Evolutionary conservation across 768 basidiomycete genomes (phyloP).

Genomic region (Omphalotus guepiniiformis): DNA sequence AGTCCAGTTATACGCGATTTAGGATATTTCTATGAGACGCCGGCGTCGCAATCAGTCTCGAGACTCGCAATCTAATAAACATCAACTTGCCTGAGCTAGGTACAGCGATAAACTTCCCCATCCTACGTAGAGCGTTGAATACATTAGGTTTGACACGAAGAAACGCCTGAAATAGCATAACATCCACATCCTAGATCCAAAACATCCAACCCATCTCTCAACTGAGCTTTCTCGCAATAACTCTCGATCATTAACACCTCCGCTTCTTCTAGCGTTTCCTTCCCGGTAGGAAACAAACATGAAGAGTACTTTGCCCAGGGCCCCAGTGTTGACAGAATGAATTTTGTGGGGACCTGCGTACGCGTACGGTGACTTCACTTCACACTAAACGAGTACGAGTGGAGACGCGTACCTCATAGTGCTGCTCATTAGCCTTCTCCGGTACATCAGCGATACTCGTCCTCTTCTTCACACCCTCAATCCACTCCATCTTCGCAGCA

Average conservation of each 20-base stretch:
- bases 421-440: conserved; percentile 70
- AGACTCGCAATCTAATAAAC: too few species aligned
- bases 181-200: conserved; percentile 66
- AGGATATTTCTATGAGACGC: conserved; percentile 66
- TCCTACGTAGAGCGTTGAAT: conserved; percentile 29
- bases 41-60: too few species aligned
- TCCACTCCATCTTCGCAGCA: conserved; percentile 64
- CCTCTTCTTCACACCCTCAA: conserved; percentile 48
- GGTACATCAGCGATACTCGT: conserved; percentile 56
- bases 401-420: conserved; percentile 54
- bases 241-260: conserved; percentile 62
- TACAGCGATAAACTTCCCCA: conserved; percentile 73
- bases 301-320: conserved; percentile 65
- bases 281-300: conserved; percentile 59
- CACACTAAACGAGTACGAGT: neutral
- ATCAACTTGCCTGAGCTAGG: conserved; percentile 49
- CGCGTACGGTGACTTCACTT: neutral
- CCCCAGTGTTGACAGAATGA: conserved; percentile 64
- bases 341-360: conserved; percentile 54
- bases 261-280: conserved; percentile 57
- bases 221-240: conserved; percentile 61
- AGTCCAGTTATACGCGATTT: conserved; percentile 56
- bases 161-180: too few species aligned
- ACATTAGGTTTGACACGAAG: neutral
- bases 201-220: conserved; percentile 57